phyloP scores from a whole-genome alignment of 1,284 basidiomycete genomes.

The Irpex lacteus region DNA sequence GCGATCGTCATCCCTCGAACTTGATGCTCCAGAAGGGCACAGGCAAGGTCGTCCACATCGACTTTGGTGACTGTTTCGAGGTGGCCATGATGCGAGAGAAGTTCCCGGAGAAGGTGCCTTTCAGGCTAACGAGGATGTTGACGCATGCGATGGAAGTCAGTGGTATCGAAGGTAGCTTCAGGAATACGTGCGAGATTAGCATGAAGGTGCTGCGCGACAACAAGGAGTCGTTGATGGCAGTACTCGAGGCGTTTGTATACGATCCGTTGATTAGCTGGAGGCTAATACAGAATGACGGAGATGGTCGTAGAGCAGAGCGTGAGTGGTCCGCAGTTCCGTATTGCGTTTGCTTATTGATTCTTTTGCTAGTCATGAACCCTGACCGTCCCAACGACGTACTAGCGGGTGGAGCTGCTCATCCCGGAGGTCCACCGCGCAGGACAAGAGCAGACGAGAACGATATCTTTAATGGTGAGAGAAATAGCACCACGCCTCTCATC shows the following conservation, averaged over 20 bases:
- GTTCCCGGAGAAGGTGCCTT: slow-evolving; percentile 98
- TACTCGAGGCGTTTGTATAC: slow-evolving; percentile 95
- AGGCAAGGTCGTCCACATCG: slow-evolving; percentile 92
- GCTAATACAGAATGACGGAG: slow-evolving; percentile 73
- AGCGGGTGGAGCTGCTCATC: slow-evolving; percentile 64
- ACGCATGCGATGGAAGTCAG: slow-evolving; percentile 99
- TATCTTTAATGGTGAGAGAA: slow-evolving; percentile 66
- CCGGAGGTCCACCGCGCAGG: slow-evolving; percentile 71
- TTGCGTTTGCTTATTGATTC: not conserved
- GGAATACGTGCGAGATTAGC: slow-evolving; percentile 94
- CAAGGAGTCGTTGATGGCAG: slow-evolving; percentile 97
- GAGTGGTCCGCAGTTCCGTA: slow-evolving; percentile 7
- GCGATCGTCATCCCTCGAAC: slow-evolving; percentile 98
- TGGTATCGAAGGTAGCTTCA: slow-evolving; percentile 98
- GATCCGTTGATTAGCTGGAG: slow-evolving; percentile 90
- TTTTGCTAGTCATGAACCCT: slow-evolving; percentile 39
- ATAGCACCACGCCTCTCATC: not conserved
- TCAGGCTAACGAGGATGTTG: slow-evolving; percentile 97
- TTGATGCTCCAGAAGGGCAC: slow-evolving; percentile 89
- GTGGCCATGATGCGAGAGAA: slow-evolving; percentile 96
- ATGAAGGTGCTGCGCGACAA: slow-evolving; percentile 97
- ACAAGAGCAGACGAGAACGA: slow-evolving; percentile 80
- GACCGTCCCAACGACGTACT: slow-evolving; percentile 55
- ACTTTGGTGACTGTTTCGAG: slow-evolving; percentile 96
- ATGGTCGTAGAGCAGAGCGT: slow-evolving; percentile 63